These are phyloP conservation scores for Flaveria ramosissima DNA, from an alignment of 129 eudicot genomes.

Conservation along the genomic window DNA sequence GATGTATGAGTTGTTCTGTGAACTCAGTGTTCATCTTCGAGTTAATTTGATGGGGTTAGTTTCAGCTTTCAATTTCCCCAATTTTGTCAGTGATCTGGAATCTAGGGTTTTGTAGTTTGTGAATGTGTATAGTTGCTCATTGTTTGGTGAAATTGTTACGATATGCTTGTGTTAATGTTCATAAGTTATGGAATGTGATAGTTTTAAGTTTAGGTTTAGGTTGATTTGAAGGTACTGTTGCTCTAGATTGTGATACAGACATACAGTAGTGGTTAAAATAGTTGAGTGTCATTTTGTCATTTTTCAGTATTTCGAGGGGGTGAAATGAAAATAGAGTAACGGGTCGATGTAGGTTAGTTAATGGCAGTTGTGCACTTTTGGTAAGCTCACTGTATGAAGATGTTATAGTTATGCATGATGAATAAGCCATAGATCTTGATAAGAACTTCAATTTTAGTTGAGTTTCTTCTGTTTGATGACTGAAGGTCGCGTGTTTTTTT, in stretches of 20 bases:
- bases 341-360: not conserved
- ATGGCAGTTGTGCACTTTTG: not conserved
- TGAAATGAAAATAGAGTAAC: not conserved
- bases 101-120: constrained; percentile 8
- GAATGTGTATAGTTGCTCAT: no score
- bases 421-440: not conserved
- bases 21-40: constrained; percentile 81
- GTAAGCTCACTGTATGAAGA: not conserved
- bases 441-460: not conserved
- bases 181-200: not conserved
- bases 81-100: not conserved
- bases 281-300: not conserved
- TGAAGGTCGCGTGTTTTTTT: constrained; percentile 25
- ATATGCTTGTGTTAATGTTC: no score
- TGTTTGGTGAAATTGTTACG: no score
- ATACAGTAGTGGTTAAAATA: not conserved
- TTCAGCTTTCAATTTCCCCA: not conserved
- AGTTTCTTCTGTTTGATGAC: constrained; percentile 2
- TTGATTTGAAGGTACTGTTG: not conserved
- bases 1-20: constrained; percentile 82
- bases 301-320: not conserved
- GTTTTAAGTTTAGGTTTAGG: not conserved
- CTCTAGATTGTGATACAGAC: not conserved
- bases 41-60: constrained; percentile 90
- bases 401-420: not conserved